Evolutionary conservation across 192 early-diverging fungal species (phyloP).

Genomic region (Geosiphon pyriformis): DNA sequence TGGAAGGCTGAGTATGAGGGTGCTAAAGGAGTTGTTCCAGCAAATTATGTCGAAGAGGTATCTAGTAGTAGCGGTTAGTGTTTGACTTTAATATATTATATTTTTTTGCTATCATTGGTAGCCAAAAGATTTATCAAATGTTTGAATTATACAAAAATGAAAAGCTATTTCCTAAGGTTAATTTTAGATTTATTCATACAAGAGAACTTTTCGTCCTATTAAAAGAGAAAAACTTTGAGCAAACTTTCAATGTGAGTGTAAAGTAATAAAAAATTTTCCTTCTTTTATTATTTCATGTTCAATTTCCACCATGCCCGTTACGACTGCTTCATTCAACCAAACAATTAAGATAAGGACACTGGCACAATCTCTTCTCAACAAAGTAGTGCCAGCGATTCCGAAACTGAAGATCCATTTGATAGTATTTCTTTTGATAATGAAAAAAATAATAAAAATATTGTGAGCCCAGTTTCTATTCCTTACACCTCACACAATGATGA

Average conservation of each 20-base stretch:
- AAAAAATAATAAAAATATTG: background rate
- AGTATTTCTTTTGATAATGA: background rate
- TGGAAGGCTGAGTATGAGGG: conserved; percentile 41
- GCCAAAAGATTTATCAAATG: background rate
- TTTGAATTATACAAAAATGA: too few species aligned
- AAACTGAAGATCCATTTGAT: background rate
- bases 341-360: background rate
- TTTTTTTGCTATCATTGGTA: background rate
- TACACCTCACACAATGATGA: background rate
- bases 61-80: conserved; percentile 28
- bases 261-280: background rate
- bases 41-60: conserved; percentile 46
- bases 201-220: background rate
- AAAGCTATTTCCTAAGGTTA: too few species aligned
- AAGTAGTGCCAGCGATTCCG: background rate
- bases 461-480: background rate
- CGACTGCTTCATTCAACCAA: background rate
- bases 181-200: too few species aligned
- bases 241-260: background rate
- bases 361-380: background rate
- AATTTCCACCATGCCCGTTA: background rate
- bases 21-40: conserved; percentile 36
- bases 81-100: conserved; percentile 19
- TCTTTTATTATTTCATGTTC: background rate
- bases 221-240: background rate